phyloP scores from a whole-genome alignment of 2,329 filamentous ascomycete species.

The Fusarium compactum region DNA sequence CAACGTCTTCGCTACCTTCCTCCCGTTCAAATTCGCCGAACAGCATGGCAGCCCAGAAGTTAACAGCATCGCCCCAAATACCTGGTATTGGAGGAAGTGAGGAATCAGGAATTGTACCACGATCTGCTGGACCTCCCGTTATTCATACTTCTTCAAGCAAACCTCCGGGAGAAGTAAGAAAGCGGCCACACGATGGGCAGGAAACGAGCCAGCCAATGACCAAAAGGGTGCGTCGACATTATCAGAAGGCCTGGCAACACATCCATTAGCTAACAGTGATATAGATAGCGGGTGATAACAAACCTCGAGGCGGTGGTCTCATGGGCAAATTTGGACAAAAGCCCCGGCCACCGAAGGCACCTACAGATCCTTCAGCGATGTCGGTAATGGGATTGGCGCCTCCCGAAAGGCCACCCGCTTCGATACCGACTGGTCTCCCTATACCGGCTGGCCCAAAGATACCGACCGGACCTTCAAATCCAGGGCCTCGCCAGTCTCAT shows the following conservation, averaged over 20 bases:
- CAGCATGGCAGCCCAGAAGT: constrained; percentile 3
- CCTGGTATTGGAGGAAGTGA: constrained; percentile 37
- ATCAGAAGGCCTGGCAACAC: background rate
- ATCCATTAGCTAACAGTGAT: constrained; percentile 40
- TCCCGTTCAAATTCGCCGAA: constrained; percentile 33
- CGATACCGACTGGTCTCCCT: constrained; percentile 28
- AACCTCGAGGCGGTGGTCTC: constrained; percentile 49
- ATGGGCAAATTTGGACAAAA: constrained; percentile 54
- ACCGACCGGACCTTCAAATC: constrained; percentile 38
- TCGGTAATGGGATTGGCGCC: constrained; percentile 63
- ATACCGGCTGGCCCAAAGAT: constrained; percentile 29
- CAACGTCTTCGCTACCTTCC: constrained; percentile 13
- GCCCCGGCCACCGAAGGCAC: constrained; percentile 46
- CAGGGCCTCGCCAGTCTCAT: constrained; percentile 33
- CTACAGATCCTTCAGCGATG: constrained; percentile 66
- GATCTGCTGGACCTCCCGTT: constrained; percentile 52
- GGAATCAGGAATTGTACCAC: constrained; percentile 37
- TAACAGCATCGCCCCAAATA: constrained; percentile 19
- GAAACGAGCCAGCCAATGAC: constrained; percentile 49
- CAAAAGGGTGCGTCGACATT: constrained; percentile 57
- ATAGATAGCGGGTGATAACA: constrained; percentile 50
- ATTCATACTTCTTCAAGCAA: constrained; percentile 54
- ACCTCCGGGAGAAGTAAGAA: constrained; percentile 52
- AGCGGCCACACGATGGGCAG: constrained; percentile 57
- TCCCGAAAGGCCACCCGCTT: constrained; percentile 57